Evolutionary conservation across 2,329 filamentous ascomycete species (phyloP).

Genomic region (Bipolaris sorokiniana): DNA sequence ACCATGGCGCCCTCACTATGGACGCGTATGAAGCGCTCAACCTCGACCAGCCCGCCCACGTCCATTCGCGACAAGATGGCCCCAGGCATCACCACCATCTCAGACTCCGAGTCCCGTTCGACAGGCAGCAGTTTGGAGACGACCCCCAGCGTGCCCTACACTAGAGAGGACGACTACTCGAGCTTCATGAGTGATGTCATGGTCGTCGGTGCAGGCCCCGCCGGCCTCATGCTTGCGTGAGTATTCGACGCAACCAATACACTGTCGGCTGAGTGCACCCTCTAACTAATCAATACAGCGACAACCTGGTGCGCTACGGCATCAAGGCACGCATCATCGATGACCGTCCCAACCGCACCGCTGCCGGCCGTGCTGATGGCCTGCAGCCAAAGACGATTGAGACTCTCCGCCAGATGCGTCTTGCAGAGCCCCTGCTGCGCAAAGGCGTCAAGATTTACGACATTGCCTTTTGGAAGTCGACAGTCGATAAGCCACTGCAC

Average conservation of each 20-base stretch:
- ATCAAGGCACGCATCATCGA: slow-evolving; percentile 71
- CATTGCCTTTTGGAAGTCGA: slow-evolving; percentile 69
- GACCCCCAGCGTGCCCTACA: slow-evolving; percentile 25
- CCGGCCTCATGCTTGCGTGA: slow-evolving; percentile 53
- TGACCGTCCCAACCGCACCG: slow-evolving; percentile 70
- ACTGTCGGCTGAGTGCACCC: background rate
- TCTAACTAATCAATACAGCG: slow-evolving; percentile 42
- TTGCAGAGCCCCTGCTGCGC: slow-evolving; percentile 71
- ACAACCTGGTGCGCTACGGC: slow-evolving; percentile 68
- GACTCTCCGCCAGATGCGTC: slow-evolving; percentile 73
- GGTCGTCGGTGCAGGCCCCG: slow-evolving; percentile 52
- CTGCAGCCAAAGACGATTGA: slow-evolving; percentile 80
- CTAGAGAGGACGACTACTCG: slow-evolving; percentile 33
- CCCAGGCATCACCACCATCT: slow-evolving; percentile 33
- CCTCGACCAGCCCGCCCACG: slow-evolving; percentile 30
- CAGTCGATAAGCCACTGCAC: slow-evolving; percentile 54
- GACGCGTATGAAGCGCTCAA: slow-evolving; percentile 45
- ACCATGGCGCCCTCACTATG: slow-evolving; percentile 44
- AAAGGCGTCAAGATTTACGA: slow-evolving; percentile 75
- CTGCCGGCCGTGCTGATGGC: slow-evolving; percentile 72
- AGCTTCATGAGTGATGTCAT: slow-evolving; percentile 49
- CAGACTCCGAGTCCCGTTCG: slow-evolving; percentile 34
- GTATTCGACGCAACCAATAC: slow-evolving; percentile 14
- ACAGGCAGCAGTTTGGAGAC: slow-evolving; percentile 31
- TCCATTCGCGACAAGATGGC: slow-evolving; percentile 46